Conservation (phyloP, 2,329 filamentous ascomycete genomes). For the Trichoderma sp. region DNA sequence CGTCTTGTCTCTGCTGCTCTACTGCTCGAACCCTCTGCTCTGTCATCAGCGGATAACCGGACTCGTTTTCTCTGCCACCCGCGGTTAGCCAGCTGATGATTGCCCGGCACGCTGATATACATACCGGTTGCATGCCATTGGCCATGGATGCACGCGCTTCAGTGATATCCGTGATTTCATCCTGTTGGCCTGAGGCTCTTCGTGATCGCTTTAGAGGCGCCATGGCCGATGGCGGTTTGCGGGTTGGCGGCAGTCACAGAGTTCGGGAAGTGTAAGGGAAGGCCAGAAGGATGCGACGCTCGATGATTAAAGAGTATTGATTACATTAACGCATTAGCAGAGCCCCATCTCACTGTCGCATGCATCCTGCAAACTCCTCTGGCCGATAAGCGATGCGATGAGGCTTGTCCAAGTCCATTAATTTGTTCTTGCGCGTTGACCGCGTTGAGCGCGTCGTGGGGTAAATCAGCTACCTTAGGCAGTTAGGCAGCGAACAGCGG, state of each 20-base stretch:
- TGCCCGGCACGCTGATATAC: background rate
- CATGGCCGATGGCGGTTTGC: background rate
- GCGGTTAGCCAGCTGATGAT: constrained; percentile 27
- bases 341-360: background rate
- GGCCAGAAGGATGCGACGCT: background rate
- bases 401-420: background rate
- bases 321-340: background rate
- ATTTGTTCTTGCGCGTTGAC: background rate
- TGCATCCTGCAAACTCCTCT: background rate
- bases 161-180: constrained; percentile 33
- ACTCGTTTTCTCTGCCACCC: constrained; percentile 33
- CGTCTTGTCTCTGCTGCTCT: constrained; percentile 20
- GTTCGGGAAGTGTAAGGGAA: background rate
- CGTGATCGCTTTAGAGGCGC: constrained; percentile 16
- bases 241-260: background rate
- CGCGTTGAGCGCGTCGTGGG: constrained; percentile 13
- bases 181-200: constrained; percentile 29
- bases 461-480: background rate
- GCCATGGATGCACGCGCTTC: constrained; percentile 42
- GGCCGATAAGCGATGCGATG: background rate
- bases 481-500: background rate
- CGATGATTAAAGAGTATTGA: background rate
- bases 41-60: constrained; percentile 31
- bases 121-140: constrained; percentile 29
- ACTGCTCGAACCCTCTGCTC: background rate